Evolutionary conservation across 768 basidiomycete species (phyloP).

Genomic region (Cyclocybe cylindracea): DNA sequence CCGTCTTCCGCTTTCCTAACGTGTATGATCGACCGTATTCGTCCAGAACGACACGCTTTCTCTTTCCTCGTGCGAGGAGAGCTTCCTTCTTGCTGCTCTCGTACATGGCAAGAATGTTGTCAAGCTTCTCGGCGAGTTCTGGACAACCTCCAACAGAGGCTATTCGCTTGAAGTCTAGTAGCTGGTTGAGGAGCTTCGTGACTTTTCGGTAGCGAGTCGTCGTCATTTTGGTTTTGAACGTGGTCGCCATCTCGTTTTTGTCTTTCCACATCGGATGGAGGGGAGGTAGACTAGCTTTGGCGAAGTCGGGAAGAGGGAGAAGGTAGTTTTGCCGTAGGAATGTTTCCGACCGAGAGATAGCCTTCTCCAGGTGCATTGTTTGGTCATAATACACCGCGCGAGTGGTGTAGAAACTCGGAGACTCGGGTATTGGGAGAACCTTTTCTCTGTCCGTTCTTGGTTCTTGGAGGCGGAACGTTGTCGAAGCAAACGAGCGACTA

Average conservation of each 20-base stretch:
- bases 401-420: conserved; percentile 85
- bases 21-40: conserved; percentile 84
- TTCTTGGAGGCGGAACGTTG: conserved; percentile 12
- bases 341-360: conserved; percentile 55
- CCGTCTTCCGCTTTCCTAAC: conserved; percentile 86
- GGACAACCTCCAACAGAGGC: conserved; percentile 57
- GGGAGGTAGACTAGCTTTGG: conserved; percentile 56
- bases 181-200: conserved; percentile 59
- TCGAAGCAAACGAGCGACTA: conserved; percentile 11
- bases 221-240: conserved; percentile 62
- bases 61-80: conserved; percentile 46
- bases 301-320: conserved; percentile 76
- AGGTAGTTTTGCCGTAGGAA: conserved; percentile 68
- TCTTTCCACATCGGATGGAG: conserved; percentile 71
- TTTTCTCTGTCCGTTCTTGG: conserved; percentile 1
- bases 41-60: conserved; percentile 67
- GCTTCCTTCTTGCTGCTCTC: conserved; percentile 64
- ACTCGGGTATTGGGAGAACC: conserved; percentile 44
- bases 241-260: conserved; percentile 54
- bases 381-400: conserved; percentile 76
- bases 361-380: conserved; percentile 63
- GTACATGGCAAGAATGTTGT: conserved; percentile 58
- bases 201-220: conserved; percentile 72
- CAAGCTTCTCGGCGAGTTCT: conserved; percentile 53
- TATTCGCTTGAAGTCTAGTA: conserved; percentile 64